Percentiles rank a stretch among this genome's conserved stretches.
These are phyloP conservation scores for Globisporangium abappressorium DNA, from an alignment of 352 stramenopile genomes.

Conservation along the genomic window DNA sequence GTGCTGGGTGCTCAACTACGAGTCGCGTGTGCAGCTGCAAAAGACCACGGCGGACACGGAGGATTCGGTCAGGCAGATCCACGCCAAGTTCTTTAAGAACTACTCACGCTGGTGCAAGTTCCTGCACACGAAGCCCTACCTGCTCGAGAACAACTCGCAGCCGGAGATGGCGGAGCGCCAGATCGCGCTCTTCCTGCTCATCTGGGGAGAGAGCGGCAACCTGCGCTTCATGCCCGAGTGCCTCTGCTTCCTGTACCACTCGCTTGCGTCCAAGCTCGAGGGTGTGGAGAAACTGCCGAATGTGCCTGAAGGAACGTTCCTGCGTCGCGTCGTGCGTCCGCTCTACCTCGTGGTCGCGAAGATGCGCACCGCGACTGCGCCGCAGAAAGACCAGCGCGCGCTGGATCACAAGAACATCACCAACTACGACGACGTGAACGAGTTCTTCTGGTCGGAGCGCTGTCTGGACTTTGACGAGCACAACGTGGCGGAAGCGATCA, in stretches of 20 bases:
- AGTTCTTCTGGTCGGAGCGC: conserved; percentile 83
- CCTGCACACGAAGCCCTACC: conserved; percentile 85
- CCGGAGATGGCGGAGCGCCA: conserved; percentile 44
- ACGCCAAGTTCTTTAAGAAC: conserved; percentile 93
- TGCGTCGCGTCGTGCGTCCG: conserved; percentile 68
- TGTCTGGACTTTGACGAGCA: conserved; percentile 83
- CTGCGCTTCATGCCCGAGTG: conserved; percentile 89
- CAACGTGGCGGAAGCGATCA: conserved; percentile 72
- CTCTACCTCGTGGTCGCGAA: conserved; percentile 78
- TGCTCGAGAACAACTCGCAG: conserved; percentile 40
- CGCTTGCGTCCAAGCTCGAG: conserved; percentile 69
- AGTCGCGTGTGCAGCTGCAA: conserved; percentile 46
- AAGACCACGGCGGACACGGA: conserved; percentile 37
- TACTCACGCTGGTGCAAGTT: conserved; percentile 95
- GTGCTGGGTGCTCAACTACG: conserved; percentile 81
- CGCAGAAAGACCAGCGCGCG: conserved; percentile 22
- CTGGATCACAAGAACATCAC: conserved; percentile 85
- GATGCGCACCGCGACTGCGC: conserved; percentile 40
- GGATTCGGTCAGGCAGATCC: conserved; percentile 72
- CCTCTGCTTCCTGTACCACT: conserved; percentile 87
- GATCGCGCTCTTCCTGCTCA: conserved; percentile 78
- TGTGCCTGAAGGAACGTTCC: conserved; percentile 66
- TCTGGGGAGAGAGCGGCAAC: conserved; percentile 85
- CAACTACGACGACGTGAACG: conserved; percentile 90
- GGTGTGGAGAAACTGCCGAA: conserved; percentile 52